Evolutionary conservation across 2,329 filamentous ascomycete species (phyloP), one percentile per base, ranked within the genome.

Genomic region (Stagonosporopsis tanaceti): DNA sequence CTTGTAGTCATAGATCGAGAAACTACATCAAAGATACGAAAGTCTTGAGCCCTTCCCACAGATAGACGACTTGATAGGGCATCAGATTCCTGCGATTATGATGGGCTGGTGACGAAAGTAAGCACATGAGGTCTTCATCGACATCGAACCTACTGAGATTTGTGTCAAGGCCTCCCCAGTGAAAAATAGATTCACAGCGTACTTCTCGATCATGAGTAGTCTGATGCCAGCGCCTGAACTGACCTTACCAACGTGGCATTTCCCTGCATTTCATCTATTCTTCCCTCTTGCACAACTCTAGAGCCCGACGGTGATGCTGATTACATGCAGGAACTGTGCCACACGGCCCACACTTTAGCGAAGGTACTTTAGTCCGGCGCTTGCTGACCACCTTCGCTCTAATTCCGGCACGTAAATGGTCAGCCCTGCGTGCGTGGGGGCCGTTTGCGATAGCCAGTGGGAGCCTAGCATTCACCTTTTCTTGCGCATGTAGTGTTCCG

Each of bases 331-430:
- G 35, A 46, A 50, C 11, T 30, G 8, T 46, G 46, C 40, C 20
- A 20, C 20, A 20, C 20, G 20, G 46, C 40, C 53, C 39, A 20
- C 27, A 45, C 17, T 39, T 50, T 54, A 44, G 51, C 51, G 38
- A 37, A 30, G 34, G 22, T n/a, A n/a, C n/a, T 34, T 46, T 50
- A 45, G 48, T 5, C 53, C 35, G 46, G 40, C 32, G 53, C 39
- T 17, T 38, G 52, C 54, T 57, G 54, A 57, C 54, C 48, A 53
- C 54, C 54, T 50, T 48, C 32, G 38, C 44, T 17, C 38, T 17
- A 14, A 30, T 12, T n/a, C 25, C 34, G 32, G 34, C 44, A n/a
- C 17, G 12, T 41, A 7, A 45, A 12, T 57, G 48, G 54, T 30
- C n/a, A 35, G 32, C 44, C 27, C 24, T 53, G 17, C 32, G 28